Base-by-base conservation (phyloP, 352 stramenopile species). In the Paralagenidium karlingii region DNA sequence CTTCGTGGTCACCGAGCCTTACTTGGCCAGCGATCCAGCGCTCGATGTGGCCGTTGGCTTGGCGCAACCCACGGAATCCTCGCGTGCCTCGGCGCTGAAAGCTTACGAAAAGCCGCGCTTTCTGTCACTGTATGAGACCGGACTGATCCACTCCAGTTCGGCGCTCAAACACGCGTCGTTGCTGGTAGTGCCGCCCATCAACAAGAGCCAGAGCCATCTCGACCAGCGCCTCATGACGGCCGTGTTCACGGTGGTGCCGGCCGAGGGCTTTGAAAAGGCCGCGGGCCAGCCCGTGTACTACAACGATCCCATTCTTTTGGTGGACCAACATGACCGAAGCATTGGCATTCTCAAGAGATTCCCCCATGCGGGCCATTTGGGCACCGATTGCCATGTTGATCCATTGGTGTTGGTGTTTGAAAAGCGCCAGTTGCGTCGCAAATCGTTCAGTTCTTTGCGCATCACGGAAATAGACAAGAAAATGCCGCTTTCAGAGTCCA, bases 221-320 rank as follows among this genome's bases (percentile, higher is more conserved):
- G n/a, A 43, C 0, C 1, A 24, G 13, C 39, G 44, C 9, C 12
- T 51, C 15, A 45, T 27, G 30, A 40, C 43, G n/a, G 58, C 43
- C 13, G 43, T 68, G 18, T 62, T 68, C 43, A 65, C 52, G 13
- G 26, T 63, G 29, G 42, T 65, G 8, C 58, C 58, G 2, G 55
- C 58, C 18, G 55, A 62, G 27, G 58, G 58, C 2, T 68, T 68
- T 16, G 58, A 53, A 9, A 68, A 68, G 32, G 47, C 59, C 15
- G 45, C 38, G 2, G 55, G 46, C 3, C 54, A 68, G 29, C 58
- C 58, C 1, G 58, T 68, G 42, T 63, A 50, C 43, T 68, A 65
- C 37, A 60, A 60, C 33, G 58, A 66, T 11, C 58, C 58, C n/a
- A 51, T 68, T 26, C 36, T 57, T 30, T 53, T 68, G 19, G 37